Evolutionary conservation across 495 filamentous ascomycete species (phyloP).

Genomic region (Hyaloscypha variabilis): DNA sequence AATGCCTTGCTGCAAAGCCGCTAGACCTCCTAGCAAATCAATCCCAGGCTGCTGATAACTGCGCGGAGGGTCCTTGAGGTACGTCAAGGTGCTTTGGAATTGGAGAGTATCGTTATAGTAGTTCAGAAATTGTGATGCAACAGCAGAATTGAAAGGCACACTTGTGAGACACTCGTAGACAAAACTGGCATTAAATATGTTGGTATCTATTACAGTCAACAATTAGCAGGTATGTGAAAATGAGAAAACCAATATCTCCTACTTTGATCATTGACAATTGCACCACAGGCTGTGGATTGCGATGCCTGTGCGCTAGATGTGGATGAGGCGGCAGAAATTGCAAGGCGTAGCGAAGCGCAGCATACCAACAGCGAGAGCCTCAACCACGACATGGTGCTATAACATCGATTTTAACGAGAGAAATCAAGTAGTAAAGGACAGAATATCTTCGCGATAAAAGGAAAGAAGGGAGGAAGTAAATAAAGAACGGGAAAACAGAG

Average conservation of each 20-base stretch:
- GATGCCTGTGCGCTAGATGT: not conserved
- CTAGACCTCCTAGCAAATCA: slow-evolving; percentile 51
- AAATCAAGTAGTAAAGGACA: not conserved
- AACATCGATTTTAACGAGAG: not conserved
- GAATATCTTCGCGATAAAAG: not conserved
- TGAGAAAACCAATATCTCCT: not conserved
- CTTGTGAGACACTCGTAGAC: slow-evolving; percentile 56
- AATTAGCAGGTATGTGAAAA: slow-evolving; percentile 4
- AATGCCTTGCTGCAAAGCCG: slow-evolving; percentile 44
- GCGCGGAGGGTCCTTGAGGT: slow-evolving; percentile 56
- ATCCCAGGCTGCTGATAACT: slow-evolving; percentile 56
- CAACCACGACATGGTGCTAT: not conserved
- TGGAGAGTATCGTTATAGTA: slow-evolving; percentile 59
- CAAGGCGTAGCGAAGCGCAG: not conserved
- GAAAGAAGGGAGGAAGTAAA: not conserved
- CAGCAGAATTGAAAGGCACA: slow-evolving; percentile 56
- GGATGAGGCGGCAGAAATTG: not conserved
- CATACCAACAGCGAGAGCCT: not conserved
- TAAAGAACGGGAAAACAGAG: not conserved
- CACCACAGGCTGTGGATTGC: slow-evolving; percentile 21
- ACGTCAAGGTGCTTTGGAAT: slow-evolving; percentile 58
- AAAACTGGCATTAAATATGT: slow-evolving; percentile 39
- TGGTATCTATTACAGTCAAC: slow-evolving; percentile 12
- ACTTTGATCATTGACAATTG: slow-evolving; percentile 13
- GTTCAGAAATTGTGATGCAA: slow-evolving; percentile 50